Conservation (phyloP, 345 rosid species). For the Populus deltoides region DNA sequence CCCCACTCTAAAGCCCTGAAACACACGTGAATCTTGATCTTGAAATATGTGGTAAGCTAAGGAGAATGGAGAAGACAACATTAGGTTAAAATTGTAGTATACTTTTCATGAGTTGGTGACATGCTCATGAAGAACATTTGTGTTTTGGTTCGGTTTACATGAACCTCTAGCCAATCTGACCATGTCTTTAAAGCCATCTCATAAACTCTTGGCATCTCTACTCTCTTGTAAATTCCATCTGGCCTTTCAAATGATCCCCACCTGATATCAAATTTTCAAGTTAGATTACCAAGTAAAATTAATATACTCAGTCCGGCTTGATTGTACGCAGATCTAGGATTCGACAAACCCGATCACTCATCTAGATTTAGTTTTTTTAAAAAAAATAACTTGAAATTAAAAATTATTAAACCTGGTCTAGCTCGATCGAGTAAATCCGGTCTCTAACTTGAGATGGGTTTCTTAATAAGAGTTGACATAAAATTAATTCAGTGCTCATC, state of each 20-base stretch:
- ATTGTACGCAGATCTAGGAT: no score
- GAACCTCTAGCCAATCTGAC: constrained; percentile 30
- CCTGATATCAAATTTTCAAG: not conserved
- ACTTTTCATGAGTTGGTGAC: constrained; percentile 33
- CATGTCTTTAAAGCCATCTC: constrained; percentile 33
- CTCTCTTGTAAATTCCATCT: constrained; percentile 19
- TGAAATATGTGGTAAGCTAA: not conserved
- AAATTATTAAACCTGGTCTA: no score
- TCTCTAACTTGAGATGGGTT: no score
- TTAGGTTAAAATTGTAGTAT: not conserved
- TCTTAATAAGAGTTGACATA: no score
- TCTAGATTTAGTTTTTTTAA: no score
- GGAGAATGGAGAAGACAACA: not conserved
- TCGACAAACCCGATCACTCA: rapidly evolving
- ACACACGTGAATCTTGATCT: not conserved
- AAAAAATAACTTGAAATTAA: no score
- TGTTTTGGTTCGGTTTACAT: constrained; percentile 20
- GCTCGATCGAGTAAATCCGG: rapidly evolving
- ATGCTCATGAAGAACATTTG: constrained; percentile 24
- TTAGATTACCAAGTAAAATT: not conserved
- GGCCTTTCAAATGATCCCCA: constrained; percentile 29
- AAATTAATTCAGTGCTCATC: no score
- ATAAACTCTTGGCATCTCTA: constrained; percentile 33
- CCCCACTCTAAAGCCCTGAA: constrained; percentile 81
- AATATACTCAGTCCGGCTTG: not conserved